Percentiles rank a stretch among this genome's conserved stretches.
Evolutionary conservation across 306 rosid species (phyloP).

Genomic region (Crotalaria pallida): DNA sequence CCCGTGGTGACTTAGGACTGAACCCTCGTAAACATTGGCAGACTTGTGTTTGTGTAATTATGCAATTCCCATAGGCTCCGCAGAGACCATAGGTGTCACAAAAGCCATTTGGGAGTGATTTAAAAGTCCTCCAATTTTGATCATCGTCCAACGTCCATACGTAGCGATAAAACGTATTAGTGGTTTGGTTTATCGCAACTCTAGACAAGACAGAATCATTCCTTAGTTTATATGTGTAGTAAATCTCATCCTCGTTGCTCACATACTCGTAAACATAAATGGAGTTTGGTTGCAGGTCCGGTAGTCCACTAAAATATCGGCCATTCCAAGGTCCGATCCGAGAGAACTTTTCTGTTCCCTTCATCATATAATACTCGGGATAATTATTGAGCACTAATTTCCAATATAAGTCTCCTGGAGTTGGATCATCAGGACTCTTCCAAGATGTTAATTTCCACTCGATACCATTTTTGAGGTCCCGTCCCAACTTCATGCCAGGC

Average conservation of each 20-base stretch:
- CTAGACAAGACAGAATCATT: neutral
- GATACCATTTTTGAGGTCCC: neutral
- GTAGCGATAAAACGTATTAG: neutral
- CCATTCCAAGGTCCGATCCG: slow-evolving; percentile 21
- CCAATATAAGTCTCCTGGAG: neutral
- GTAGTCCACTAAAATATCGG: neutral
- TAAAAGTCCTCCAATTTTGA: neutral
- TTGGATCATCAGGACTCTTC: slow-evolving; percentile 25
- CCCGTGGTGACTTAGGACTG: neutral
- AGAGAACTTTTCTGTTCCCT: neutral
- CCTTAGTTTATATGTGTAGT: neutral
- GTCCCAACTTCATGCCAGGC: slow-evolving; percentile 20
- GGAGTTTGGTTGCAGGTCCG: neutral
- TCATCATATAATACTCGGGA: neutral
- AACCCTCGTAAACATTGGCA: neutral
- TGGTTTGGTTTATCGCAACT: neutral
- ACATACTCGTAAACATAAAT: neutral
- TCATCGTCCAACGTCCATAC: neutral
- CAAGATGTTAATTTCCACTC: slow-evolving; percentile 3
- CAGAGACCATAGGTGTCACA: neutral
- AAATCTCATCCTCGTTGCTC: neutral
- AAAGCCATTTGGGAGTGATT: neutral
- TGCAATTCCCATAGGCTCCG: neutral
- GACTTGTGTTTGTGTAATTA: neutral
- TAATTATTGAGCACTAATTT: neutral